Evolutionary conservation across 2,329 filamentous ascomycete species (phyloP).

Genomic region (Plectosphaerella sp.): DNA sequence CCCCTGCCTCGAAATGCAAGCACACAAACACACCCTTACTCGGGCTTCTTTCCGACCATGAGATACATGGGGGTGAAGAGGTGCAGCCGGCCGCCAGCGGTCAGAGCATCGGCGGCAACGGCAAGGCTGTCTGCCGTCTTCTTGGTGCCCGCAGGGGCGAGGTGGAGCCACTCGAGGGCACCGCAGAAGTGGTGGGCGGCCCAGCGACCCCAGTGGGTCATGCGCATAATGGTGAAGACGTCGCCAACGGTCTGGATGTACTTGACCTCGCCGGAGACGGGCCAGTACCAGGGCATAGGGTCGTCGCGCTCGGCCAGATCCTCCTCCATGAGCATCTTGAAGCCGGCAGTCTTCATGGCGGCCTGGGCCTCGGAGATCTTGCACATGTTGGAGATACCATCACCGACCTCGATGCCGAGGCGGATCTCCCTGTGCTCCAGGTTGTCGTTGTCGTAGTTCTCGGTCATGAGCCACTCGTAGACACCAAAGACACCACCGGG

Average conservation of each 20-base stretch:
- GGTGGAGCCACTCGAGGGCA: slow-evolving; percentile 64
- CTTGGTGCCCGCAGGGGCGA: slow-evolving; percentile 80
- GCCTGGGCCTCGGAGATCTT: slow-evolving; percentile 70
- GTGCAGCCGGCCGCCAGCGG: slow-evolving; percentile 80
- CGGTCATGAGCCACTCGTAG: slow-evolving; percentile 97
- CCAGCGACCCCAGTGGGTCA: slow-evolving; percentile 80
- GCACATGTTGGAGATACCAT: slow-evolving; percentile 95
- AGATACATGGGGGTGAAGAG: slow-evolving; percentile 99
- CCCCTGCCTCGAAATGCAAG: background rate
- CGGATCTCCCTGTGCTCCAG: slow-evolving; percentile 78
- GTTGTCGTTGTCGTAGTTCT: slow-evolving; percentile 85
- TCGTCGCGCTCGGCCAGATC: slow-evolving; percentile 69
- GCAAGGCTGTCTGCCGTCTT: slow-evolving; percentile 93
- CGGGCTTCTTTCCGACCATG: slow-evolving; percentile 87
- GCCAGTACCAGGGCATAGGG: slow-evolving; percentile 88
- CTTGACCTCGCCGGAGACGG: slow-evolving; percentile 76
- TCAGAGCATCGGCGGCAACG: slow-evolving; percentile 75
- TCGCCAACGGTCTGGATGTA: slow-evolving; percentile 78
- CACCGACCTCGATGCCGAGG: slow-evolving; percentile 84
- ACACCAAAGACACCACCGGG: slow-evolving; percentile 92
- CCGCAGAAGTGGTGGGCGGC: slow-evolving; percentile 75
- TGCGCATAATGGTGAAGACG: slow-evolving; percentile 76
- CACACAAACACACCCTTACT: background rate
- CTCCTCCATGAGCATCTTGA: slow-evolving; percentile 41
- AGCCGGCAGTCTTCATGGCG: slow-evolving; percentile 81